Evolutionary conservation across 2,329 filamentous ascomycete genomes (phyloP), one percentile per base, ranked within the genome.

Genomic region (Chrysosphaeria jannelii): DNA sequence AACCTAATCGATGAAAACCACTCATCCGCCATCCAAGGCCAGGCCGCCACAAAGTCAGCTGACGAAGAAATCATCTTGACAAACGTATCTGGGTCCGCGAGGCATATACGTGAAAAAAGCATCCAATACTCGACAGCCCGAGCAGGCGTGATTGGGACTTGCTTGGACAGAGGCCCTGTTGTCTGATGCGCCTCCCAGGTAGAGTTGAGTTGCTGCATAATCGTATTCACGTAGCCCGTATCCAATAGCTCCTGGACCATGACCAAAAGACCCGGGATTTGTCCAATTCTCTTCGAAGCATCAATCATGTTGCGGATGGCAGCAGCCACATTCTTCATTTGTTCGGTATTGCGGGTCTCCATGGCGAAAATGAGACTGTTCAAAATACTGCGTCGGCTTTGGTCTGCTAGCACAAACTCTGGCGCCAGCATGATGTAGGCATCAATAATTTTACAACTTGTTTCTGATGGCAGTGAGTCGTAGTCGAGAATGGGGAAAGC

Each of bases 41-140:
- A 67, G 6, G 57, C 48, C 20, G 50, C 44, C 10, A 16, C 14
- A n/a, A n/a, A n/a, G n/a, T n/a, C n/a, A n/a, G n/a, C n/a, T n/a
- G n/a, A n/a, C 48, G 28, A 53, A 10, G 42, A 41, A 10, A 68
- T 41, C 41, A 63, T 47, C 10, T 57, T 50, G 4, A 66, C 47
- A 32, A 90, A 69, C 2, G 71, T 48, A 3, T 44, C 44, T 1
- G 79, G 74, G 18, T 70, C 69, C 1, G 66, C 64, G 3, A 89
- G 46, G 0, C 67, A 60, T 10, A 93, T 55, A 2, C 79, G 68
- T 2, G 75, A 67, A 3, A 97, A 52, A 3, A 93, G 63, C 4
- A 63, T 59, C 36, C 89, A 70, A 40, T 89, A 90, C 38, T 90
- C 74, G 0, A 71, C 71, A 37, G 90, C 65, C 1, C 72, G 66